Evolutionary conservation across 139 green algal species (phyloP).

Genomic region (Trebouxia sp.): DNA sequence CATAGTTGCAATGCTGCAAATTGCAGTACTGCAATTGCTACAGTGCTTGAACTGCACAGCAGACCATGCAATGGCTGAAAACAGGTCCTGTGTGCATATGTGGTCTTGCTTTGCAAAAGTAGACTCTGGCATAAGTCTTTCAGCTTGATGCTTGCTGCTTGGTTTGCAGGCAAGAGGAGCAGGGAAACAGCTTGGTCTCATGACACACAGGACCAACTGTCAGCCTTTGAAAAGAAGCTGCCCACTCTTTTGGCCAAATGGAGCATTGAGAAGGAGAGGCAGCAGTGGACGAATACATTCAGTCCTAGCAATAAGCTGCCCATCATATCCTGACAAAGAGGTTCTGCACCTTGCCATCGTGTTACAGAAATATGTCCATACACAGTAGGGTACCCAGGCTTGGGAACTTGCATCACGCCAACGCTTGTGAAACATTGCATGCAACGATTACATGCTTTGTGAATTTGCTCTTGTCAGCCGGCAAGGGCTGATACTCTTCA

Average conservation of each 20-base stretch:
- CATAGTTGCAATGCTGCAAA: too few species aligned
- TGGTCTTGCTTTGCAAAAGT: too few species aligned
- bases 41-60: too few species aligned
- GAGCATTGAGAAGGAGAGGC: constrained; percentile 7
- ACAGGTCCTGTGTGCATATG: too few species aligned
- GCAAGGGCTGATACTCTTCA: too few species aligned
- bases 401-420: not conserved
- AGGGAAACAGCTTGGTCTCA: not conserved
- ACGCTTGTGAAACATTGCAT: not conserved
- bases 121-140: not conserved
- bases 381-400: not conserved
- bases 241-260: not conserved
- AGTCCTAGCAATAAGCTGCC: too few species aligned
- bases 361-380: not conserved
- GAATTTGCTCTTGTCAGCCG: too few species aligned
- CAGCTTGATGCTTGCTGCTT: not conserved
- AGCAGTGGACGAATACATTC: not conserved
- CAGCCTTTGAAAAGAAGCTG: not conserved
- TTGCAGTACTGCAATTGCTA: too few species aligned
- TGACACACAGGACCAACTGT: not conserved
- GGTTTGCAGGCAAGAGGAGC: not conserved
- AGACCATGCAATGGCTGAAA: too few species aligned
- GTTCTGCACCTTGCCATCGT: not conserved
- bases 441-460: not conserved
- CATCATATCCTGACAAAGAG: not conserved